These are phyloP conservation scores for Entophlyctis luteolus DNA, from an alignment of 192 early-diverging fungal species.

Conservation along the genomic window DNA sequence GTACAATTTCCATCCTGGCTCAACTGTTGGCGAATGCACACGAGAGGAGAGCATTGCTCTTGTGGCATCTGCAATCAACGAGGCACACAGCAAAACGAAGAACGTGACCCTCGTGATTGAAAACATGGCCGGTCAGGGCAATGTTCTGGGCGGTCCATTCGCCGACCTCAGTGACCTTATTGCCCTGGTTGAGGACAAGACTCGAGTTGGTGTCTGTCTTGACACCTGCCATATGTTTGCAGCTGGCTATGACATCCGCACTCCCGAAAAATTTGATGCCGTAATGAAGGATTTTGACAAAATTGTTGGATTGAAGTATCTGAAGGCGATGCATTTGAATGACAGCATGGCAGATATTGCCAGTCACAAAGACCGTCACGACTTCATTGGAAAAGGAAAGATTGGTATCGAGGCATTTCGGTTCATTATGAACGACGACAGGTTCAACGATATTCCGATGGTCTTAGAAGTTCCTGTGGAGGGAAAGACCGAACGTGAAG, in stretches of 20 bases:
- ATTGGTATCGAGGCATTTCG: conserved; percentile 52
- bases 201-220: conserved; percentile 54
- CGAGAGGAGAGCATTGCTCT: conserved; percentile 33
- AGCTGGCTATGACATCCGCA: conserved; percentile 55
- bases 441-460: conserved; percentile 49
- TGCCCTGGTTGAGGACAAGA: conserved; percentile 42
- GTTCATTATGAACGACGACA: conserved; percentile 50
- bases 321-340: conserved; percentile 55
- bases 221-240: conserved; percentile 61
- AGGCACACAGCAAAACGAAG: conserved; percentile 34
- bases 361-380: conserved; percentile 48
- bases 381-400: conserved; percentile 52
- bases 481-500: conserved; percentile 23
- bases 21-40: conserved; percentile 34
- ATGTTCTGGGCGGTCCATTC: conserved; percentile 45
- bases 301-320: conserved; percentile 46
- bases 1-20: conserved; percentile 54
- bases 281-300: conserved; percentile 41
- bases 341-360: conserved; percentile 45
- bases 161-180: conserved; percentile 47
- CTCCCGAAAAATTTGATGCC: conserved; percentile 37
- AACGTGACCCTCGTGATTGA: conserved; percentile 47
- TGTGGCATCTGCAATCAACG: conserved; percentile 48
- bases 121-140: conserved; percentile 55
- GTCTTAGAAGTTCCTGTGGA: conserved; percentile 51